Percentiles rank a stretch among this genome's conserved stretches.
Conservation (phyloP, 331 rosid genomes). For the Phaseolus coccineus region DNA sequence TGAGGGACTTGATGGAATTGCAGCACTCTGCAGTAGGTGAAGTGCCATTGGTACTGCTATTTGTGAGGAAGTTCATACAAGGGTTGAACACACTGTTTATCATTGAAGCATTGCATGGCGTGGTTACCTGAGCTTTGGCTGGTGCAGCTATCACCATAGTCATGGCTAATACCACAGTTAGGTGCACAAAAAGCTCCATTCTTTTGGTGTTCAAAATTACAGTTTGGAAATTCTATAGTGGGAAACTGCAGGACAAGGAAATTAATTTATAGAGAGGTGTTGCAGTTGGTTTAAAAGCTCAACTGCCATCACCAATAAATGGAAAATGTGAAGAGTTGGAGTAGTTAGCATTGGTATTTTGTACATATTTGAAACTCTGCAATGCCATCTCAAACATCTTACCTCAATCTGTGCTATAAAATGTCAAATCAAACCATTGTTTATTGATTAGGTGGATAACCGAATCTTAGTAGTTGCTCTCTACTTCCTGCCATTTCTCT, state of each 20-base stretch:
- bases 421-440: slow-evolving; percentile 35
- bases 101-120: slow-evolving; percentile 67
- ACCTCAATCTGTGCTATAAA: slow-evolving; percentile 12
- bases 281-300: slow-evolving; percentile 58
- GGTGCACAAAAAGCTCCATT: slow-evolving; percentile 51
- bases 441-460: slow-evolving; percentile 49
- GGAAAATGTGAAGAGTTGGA: slow-evolving; percentile 6
- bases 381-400: slow-evolving; percentile 9
- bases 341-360: slow-evolving; percentile 39
- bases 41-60: slow-evolving; percentile 71
- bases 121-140: slow-evolving; percentile 55
- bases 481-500: background rate
- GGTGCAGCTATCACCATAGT: slow-evolving; percentile 48
- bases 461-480: slow-evolving; percentile 34
- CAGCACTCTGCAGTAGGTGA: slow-evolving; percentile 78
- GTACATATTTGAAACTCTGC: background rate
- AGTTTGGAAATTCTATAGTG: slow-evolving; percentile 23
- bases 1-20: slow-evolving; percentile 60
- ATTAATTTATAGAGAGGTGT: slow-evolving; percentile 45
- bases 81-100: slow-evolving; percentile 59
- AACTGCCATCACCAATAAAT: slow-evolving; percentile 59
- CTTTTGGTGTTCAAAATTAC: background rate
- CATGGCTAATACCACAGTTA: slow-evolving; percentile 44
- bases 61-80: slow-evolving; percentile 68
- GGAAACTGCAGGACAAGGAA: slow-evolving; percentile 31